These are phyloP conservation scores for Anisogramma anomala DNA, from an alignment of 2,329 filamentous ascomycete species.

Conservation along the genomic window DNA sequence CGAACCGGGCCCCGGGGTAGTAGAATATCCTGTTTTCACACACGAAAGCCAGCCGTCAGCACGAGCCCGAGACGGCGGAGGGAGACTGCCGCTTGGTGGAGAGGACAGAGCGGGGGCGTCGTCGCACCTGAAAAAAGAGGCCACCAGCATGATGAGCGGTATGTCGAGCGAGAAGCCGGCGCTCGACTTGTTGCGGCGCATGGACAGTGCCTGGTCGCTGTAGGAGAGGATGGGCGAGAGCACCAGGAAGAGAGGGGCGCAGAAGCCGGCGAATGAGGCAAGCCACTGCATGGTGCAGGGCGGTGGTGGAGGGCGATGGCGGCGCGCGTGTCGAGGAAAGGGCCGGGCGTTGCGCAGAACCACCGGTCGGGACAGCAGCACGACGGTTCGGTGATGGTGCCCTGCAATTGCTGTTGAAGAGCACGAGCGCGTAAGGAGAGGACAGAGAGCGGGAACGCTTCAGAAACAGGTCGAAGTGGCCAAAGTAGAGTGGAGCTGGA, in stretches of 20 bases:
- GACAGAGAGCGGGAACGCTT: no score
- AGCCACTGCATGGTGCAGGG: conserved; percentile 30
- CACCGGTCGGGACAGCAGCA: background rate
- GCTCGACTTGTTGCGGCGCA: conserved; percentile 52
- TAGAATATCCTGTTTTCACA: conserved; percentile 63
- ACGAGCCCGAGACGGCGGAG: no score
- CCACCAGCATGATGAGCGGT: conserved; percentile 60
- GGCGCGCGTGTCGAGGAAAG: background rate
- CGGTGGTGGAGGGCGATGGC: background rate
- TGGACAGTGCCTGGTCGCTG: conserved; percentile 53
- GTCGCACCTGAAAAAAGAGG: conserved; percentile 50
- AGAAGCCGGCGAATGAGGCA: conserved; percentile 39
- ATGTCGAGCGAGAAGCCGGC: conserved; percentile 61
- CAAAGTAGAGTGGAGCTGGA: no score
- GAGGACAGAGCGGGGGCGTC: background rate
- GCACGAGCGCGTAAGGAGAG: no score
- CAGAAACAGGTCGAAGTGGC: no score
- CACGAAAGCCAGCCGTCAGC: no score
- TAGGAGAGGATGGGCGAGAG: conserved; percentile 54
- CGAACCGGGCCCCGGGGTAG: conserved; percentile 56
- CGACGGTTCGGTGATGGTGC: background rate
- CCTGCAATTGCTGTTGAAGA: background rate
- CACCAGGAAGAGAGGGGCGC: conserved; percentile 53
- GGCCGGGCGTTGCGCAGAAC: background rate
- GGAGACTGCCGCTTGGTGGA: no score